phyloP scores from a whole-genome alignment of 768 basidiomycete species.

The Phallus indusiatus region DNA sequence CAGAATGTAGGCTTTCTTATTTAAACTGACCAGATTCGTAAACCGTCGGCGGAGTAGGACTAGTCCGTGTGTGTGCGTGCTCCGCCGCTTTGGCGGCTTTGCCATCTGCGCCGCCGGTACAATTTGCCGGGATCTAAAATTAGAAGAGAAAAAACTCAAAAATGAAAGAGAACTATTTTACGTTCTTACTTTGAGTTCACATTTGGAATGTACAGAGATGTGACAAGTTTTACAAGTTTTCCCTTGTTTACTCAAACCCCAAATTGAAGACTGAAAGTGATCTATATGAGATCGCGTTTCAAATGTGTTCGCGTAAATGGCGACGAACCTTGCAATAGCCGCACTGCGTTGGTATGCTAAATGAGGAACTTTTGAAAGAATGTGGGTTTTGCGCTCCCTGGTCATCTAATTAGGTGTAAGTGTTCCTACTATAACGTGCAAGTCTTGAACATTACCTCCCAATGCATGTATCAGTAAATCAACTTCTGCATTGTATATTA shows the following conservation, averaged over 20 bases:
- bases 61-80: not conserved
- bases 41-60: not conserved
- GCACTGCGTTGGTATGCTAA: slow-evolving; percentile 78
- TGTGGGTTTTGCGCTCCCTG: slow-evolving; percentile 64
- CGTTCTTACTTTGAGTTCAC: slow-evolving; percentile 64
- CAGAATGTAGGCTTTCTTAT: not conserved
- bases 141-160: slow-evolving; percentile 4
- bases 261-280: slow-evolving; percentile 57
- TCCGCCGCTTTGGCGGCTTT: not conserved
- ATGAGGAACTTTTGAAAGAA: slow-evolving; percentile 75
- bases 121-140: slow-evolving; percentile 70
- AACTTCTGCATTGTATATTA: slow-evolving; percentile 55
- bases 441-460: slow-evolving; percentile 36
- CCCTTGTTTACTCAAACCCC: slow-evolving; percentile 82
- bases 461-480: slow-evolving; percentile 50
- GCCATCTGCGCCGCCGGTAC: slow-evolving; percentile 21
- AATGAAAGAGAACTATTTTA: slow-evolving; percentile 3
- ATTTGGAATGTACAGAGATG: slow-evolving; percentile 73
- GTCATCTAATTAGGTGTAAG: slow-evolving; percentile 41
- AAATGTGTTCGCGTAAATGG: not conserved
- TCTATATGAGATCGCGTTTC: slow-evolving; percentile 4
- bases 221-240: slow-evolving; percentile 76
- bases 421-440: not conserved
- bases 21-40: not conserved
- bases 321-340: slow-evolving; percentile 65